Conservation (phyloP, 495 filamentous ascomycete genomes). For the Penicillium crystallinum region DNA sequence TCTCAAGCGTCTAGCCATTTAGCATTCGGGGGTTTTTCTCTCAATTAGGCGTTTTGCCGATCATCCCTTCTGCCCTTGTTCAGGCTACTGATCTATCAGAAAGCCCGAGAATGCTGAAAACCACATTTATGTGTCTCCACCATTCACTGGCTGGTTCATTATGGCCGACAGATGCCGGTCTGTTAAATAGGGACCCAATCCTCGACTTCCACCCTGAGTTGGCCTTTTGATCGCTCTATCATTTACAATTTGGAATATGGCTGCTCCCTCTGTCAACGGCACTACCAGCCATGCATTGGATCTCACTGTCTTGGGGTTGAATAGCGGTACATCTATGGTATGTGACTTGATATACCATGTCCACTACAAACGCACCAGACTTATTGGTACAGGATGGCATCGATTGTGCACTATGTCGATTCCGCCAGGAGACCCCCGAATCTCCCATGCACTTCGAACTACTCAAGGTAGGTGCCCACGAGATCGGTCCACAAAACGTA, state of each 20-base stretch:
- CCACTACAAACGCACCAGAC: neutral
- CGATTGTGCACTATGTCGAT: conserved; percentile 48
- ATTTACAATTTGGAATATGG: neutral
- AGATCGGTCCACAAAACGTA: neutral
- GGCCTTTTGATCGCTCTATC: neutral
- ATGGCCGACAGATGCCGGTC: neutral
- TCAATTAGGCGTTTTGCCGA: conserved; percentile 16
- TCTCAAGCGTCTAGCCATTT: conserved; percentile 17
- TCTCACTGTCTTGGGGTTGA: conserved; percentile 48
- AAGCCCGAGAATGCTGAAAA: neutral
- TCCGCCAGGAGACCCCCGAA: conserved; percentile 44
- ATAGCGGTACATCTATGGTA: conserved; percentile 41
- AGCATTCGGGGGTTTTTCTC: conserved; percentile 7
- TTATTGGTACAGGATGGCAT: conserved; percentile 38
- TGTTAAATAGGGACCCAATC: neutral
- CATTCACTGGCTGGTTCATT: neutral
- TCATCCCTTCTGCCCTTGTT: conserved; percentile 10
- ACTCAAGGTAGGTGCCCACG: conserved; percentile 25
- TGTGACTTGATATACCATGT: neutral
- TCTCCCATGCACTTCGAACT: conserved; percentile 47
- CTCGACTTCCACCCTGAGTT: neutral
- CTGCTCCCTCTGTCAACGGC: neutral
- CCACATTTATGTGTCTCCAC: neutral
- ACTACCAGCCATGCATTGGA: conserved; percentile 21
- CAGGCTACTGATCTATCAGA: neutral